Percentiles rank a stretch among this genome's conserved stretches.
These are phyloP conservation scores for Coffea humblotiana DNA, from an alignment of 305 asterid species.

Conservation along the genomic window DNA sequence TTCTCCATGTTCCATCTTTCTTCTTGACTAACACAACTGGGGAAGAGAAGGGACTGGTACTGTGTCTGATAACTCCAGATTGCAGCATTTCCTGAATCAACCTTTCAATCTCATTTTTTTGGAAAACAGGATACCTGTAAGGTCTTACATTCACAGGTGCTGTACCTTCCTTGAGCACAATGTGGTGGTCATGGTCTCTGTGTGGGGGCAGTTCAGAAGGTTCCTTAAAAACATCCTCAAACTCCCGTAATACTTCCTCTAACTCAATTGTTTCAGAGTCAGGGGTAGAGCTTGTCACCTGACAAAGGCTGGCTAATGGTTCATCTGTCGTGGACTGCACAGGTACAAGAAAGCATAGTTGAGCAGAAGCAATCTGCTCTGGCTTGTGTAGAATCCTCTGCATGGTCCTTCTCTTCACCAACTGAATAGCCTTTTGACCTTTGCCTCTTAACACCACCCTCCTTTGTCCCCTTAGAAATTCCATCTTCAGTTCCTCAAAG, in stretches of 20 bases:
- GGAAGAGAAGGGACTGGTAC: neutral
- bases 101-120: neutral
- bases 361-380: neutral
- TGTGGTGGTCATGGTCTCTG: neutral
- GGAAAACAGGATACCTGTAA: neutral
- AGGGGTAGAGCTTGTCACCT: no score
- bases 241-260: no score
- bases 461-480: no score
- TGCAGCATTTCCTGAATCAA: neutral
- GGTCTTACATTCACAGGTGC: neutral
- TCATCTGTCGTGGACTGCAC: no score
- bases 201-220: neutral
- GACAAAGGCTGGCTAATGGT: no score
- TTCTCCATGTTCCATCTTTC: neutral
- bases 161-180: neutral
- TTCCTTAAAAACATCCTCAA: neutral
- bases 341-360: neutral
- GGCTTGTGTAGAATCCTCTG: neutral
- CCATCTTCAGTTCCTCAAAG: neutral
- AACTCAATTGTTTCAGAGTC: neutral
- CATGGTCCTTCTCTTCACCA: no score
- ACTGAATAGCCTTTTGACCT: accelerated
- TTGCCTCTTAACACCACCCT: neutral
- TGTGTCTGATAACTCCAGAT: neutral
- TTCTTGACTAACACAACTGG: neutral